Base-by-base conservation (phyloP, 108 stramenopile species). In the Hondaea fermentalgiana region DNA sequence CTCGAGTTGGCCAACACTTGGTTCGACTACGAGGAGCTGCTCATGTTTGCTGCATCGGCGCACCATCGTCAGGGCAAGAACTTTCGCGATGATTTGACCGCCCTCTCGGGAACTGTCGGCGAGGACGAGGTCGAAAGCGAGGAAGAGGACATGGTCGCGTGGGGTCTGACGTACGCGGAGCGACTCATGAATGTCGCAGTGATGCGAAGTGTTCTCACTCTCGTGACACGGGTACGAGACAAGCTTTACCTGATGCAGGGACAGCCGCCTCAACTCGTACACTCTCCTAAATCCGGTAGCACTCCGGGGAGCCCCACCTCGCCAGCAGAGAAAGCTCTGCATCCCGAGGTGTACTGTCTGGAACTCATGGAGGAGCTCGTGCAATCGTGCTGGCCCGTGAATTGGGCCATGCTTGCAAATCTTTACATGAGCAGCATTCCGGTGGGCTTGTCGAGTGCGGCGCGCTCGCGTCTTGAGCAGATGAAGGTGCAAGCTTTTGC, bases 11-110 rank as follows among this genome's bases (percentile, higher is more conserved):
- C 76, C n/a, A 17, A 45, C 12, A 53, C 76, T 6, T 53, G 45
- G 76, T 83, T 83, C 28, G 76, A 83, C 76, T 83, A 83, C 28
- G 76, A 83, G 23, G 76, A 83, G 76, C 51, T 83, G 10, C n/a
- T 83, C 16, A 8, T 69, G 8, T 69, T 42, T 23, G 25, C 64
- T 17, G 6, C 64, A 17, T 14, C 14, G 64, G 21, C 14, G 8
- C 64, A 28, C 3, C 42, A 42, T 1, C 25, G 25, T 14, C 42
- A 42, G 6, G 25, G 21, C 55, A 57, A 57, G 16, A 42, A 14
- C 64, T 69, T 28, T 3, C 42, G 35, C 21, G 25, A 28, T 10
- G 42, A 28, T 69, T 17, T 42, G 14, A 23, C 64, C 35, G 35
- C 64, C 10, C 25, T 35, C 3, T 69, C 64, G 21, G 64, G 23